Evolutionary conservation across 768 basidiomycete genomes (phyloP).

Genomic region (Trametes gibbosa): DNA sequence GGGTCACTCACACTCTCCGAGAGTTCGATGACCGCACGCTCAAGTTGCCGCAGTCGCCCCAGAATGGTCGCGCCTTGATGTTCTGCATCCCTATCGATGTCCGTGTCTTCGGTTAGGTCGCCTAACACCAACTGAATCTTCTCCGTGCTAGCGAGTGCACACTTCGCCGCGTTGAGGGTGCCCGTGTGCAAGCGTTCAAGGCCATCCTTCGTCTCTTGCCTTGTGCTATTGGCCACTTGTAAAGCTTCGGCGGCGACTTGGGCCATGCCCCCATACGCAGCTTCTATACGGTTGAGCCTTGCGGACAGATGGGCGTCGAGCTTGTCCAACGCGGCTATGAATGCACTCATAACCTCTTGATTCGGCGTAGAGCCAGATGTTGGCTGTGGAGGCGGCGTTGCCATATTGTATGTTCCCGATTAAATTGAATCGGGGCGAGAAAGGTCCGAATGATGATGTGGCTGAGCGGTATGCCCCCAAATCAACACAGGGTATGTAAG

Average conservation of each 20-base stretch:
- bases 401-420: neutral
- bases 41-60: conserved; percentile 4
- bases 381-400: neutral
- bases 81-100: neutral
- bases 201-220: conserved; percentile 11
- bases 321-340: neutral
- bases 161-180: neutral
- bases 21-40: conserved; percentile 14
- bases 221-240: neutral
- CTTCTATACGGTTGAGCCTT: conserved; percentile 1
- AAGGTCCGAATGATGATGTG: neutral
- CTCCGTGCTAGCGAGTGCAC: neutral
- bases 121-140: conserved; percentile 1
- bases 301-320: neutral
- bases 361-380: neutral
- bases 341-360: neutral
- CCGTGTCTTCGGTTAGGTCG: neutral
- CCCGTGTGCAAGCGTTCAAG: conserved; percentile 7
- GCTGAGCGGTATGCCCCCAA: neutral
- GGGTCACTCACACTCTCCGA: conserved; percentile 17
- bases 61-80: conserved; percentile 1
- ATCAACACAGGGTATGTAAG: neutral
- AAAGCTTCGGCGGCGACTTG: neutral
- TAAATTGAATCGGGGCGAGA: neutral
- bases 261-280: neutral